Evolutionary conservation across 768 basidiomycete genomes (phyloP).

Genomic region (Suillus spraguei): DNA sequence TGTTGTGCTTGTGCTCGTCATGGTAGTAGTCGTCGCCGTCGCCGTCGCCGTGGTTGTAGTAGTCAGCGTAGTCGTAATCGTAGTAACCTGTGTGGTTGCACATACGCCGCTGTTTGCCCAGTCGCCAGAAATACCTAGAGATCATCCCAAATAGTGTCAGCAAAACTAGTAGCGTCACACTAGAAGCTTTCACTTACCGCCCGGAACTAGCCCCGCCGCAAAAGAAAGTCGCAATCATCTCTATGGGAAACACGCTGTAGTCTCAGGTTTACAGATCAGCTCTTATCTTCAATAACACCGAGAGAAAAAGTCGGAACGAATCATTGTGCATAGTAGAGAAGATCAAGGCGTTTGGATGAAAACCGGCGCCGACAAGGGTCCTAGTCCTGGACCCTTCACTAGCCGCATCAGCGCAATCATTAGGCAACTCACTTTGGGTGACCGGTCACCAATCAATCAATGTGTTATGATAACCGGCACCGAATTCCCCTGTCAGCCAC

Average conservation of each 20-base stretch:
- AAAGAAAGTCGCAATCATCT: background rate
- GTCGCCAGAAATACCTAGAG: conserved; percentile 24
- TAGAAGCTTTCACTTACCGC: conserved; percentile 30
- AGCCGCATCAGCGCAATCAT: background rate
- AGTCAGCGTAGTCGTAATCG: conserved; percentile 13
- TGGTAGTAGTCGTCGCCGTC: conserved; percentile 7
- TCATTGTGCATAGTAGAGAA: background rate
- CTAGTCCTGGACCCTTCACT: conserved; percentile 7
- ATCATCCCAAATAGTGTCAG: background rate
- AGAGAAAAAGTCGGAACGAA: background rate
- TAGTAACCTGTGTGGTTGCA: no score
- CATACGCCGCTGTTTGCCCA: conserved; percentile 41
- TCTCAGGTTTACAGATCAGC: conserved; percentile 1
- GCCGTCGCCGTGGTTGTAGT: conserved; percentile 21
- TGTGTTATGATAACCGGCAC: background rate
- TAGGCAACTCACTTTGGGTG: background rate
- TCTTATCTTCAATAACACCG: conserved; percentile 8
- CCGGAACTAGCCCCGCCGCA: conserved; percentile 19
- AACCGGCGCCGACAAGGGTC: conserved; percentile 4
- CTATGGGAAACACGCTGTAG: background rate
- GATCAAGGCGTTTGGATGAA: background rate
- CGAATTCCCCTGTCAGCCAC: background rate
- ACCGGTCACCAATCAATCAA: background rate
- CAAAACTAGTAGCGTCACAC: conserved; percentile 3
- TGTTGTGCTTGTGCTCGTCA: conserved; percentile 18